Evolutionary conservation across 441 rosid genomes (phyloP), one percentile per base, ranked within the genome.

Genomic region (Francoa sonchifolia): DNA sequence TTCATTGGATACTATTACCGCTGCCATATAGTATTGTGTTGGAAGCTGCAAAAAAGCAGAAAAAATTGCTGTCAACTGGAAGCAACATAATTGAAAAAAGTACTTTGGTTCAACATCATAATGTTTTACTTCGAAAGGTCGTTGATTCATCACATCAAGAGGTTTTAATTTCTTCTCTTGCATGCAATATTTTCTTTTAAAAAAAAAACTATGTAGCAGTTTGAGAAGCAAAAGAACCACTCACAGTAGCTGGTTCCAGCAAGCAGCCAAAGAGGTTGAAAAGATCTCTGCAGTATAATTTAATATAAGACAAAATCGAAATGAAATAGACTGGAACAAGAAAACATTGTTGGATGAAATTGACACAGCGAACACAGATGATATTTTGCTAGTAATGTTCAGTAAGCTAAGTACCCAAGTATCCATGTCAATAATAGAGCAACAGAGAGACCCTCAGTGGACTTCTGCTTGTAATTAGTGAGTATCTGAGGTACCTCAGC

Each of bases 161-260:
- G 25, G 25, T 6, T 21, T 21, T 6, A 21, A 2, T 21, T 21
- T 21, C 25, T 21, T 21, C 2, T 21, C 3, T 21, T 21, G n/a
- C n/a, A n/a, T n/a, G 19, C 23, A 17, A 37, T 16, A 36, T 37
- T 8, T 19, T 13, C 9, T 12, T 4, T 19, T 37, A n/a, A 19
- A 6, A 19, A 19, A 17, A 10, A 19, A 17, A 17, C 4, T 9
- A 14, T 37, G 19, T 14, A 17, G 10, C 8, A 18, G 6, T 9
- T 14, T 18, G 5, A 37, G 42, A 37, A 29, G 25, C 19, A 17
- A 32, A 27, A 10, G 18, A 13, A 42, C 18, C 11, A 67, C 86
- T 68, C 57, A 85, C 96, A 3, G 93, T 81, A 42, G 89, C 87
- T 12, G 96, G 89, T 61, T 85, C 96, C 62, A 81, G 62, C 48